These are phyloP conservation scores for Candida sithepensis DNA, from an alignment of 805 yeast genomes.

Conservation along the genomic window DNA sequence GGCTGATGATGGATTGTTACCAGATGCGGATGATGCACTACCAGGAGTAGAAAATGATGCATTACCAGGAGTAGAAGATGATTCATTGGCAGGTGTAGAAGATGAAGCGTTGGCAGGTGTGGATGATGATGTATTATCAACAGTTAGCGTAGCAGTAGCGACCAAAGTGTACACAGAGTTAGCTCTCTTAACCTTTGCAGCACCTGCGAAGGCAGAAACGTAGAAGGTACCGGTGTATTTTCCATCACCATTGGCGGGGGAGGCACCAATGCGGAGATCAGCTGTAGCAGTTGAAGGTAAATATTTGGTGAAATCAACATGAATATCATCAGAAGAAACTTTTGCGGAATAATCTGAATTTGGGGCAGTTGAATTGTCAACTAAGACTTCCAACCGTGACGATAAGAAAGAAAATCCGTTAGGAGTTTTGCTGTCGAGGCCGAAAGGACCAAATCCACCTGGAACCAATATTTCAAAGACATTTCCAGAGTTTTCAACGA, in stretches of 20 bases:
- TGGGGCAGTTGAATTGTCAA: not conserved
- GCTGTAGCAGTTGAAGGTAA: not conserved
- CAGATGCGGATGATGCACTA: no score
- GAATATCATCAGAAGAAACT: not conserved
- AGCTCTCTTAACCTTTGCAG: conserved; percentile 4
- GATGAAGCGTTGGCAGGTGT: not conserved
- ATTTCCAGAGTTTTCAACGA: no score
- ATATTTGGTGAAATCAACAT: not conserved
- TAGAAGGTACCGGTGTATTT: not conserved
- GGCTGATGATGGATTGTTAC: no score
- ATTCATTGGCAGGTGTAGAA: not conserved
- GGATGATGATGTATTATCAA: conserved; percentile 5
- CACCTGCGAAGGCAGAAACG: not conserved
- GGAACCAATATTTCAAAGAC: no score
- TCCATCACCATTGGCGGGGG: not conserved
- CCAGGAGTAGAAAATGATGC: no score
- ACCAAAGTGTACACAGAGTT: conserved; percentile 1
- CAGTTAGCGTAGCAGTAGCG: conserved; percentile 10
- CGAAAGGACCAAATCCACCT: not conserved
- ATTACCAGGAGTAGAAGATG: no score
- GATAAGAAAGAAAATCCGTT: no score
- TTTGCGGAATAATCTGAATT: not conserved
- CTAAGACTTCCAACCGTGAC: not conserved
- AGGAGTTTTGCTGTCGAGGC: no score
- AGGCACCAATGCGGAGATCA: not conserved